These are phyloP conservation scores for Neofusicoccum cordaticola DNA, from an alignment of 2,329 filamentous ascomycete genomes.

Conservation along the genomic window DNA sequence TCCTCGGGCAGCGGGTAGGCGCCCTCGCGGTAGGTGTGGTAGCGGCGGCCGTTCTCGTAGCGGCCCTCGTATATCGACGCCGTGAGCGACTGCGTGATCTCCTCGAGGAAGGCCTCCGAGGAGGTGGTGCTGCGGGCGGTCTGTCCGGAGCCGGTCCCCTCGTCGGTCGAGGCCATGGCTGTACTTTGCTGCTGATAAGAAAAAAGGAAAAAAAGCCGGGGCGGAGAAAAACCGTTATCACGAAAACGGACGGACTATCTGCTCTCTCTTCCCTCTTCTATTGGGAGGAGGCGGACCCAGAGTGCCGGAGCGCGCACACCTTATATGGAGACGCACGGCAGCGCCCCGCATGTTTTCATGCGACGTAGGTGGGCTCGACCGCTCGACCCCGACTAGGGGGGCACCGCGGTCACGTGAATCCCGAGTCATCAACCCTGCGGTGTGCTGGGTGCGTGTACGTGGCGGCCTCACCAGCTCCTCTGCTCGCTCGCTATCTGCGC, in stretches of 20 bases:
- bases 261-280: background rate
- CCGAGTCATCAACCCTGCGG: slow-evolving; percentile 1
- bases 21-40: slow-evolving; percentile 37
- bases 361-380: background rate
- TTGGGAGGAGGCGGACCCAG: background rate
- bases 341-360: slow-evolving; percentile 5
- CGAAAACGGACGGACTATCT: no score
- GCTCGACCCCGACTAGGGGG: background rate
- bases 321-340: background rate
- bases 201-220: background rate
- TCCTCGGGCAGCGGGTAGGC: slow-evolving; percentile 37
- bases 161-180: background rate
- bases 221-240: no score
- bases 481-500: background rate
- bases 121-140: slow-evolving; percentile 21
- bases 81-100: slow-evolving; percentile 29
- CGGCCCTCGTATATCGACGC: slow-evolving; percentile 36
- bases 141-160: background rate
- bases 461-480: background rate
- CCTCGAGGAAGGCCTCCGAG: slow-evolving; percentile 23
- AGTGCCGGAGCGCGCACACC: background rate
- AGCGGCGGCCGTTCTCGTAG: slow-evolving; percentile 37
- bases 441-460: background rate
- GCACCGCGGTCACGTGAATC: background rate
- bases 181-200: background rate